Conservation (phyloP, 1,139 yeast species). For the Lodderomyces elongisporus region DNA sequence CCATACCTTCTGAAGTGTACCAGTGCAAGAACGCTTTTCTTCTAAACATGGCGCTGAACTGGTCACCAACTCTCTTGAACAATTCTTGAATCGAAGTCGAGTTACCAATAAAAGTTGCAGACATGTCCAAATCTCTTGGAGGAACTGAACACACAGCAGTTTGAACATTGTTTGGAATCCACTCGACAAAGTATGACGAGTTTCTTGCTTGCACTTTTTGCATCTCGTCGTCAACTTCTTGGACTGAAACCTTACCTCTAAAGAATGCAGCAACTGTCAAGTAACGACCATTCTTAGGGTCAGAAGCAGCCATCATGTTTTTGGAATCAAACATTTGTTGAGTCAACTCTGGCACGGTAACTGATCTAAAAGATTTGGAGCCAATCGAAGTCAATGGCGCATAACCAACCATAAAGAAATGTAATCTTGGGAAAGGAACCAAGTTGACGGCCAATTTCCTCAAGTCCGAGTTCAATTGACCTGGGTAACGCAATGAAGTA, state of each 20-base stretch:
- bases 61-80: constrained; percentile 84
- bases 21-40: constrained; percentile 94
- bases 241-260: constrained; percentile 86
- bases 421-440: constrained; percentile 93
- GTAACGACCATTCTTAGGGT: constrained; percentile 86
- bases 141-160: constrained; percentile 90
- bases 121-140: constrained; percentile 79
- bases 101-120: constrained; percentile 90
- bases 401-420: constrained; percentile 91
- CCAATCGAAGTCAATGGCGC: constrained; percentile 84
- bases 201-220: constrained; percentile 77
- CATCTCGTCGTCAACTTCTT: constrained; percentile 94
- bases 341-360: constrained; percentile 85
- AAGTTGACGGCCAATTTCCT: constrained; percentile 88
- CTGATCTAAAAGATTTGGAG: constrained; percentile 74
- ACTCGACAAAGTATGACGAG: constrained; percentile 80
- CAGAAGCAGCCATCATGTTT: constrained; percentile 94
- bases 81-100: constrained; percentile 89
- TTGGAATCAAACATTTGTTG: constrained; percentile 90
- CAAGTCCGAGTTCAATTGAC: constrained; percentile 86
- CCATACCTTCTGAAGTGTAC: constrained; percentile 96
- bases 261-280: constrained; percentile 92
- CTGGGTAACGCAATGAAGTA: constrained; percentile 86
- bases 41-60: constrained; percentile 87
- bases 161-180: constrained; percentile 97